Evolutionary conservation across 202 grass and related monocot genomes (phyloP), one percentile per base, ranked within the genome.

Genomic region (Carex arenaria): DNA sequence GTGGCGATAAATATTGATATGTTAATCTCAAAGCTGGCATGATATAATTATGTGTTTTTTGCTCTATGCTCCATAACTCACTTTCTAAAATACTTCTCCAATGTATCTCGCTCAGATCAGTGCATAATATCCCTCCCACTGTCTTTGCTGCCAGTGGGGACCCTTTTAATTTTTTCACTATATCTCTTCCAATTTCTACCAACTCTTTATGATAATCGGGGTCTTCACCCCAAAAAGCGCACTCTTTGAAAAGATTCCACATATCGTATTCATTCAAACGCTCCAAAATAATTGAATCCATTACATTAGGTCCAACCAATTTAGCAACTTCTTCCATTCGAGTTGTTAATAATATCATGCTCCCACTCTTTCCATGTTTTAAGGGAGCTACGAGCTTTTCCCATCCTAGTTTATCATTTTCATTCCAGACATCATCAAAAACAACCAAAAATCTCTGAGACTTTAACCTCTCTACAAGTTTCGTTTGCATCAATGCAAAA

Each of bases 141-240:
- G 76, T 87, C 45, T 87, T 90, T 9, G 61, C 68, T 3, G 89
- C 85, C 22, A 90, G 78, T 63, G 89, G 85, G 2, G 51, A 77
- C 28, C 85, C 85, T 22, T 67, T 64, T 66, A 87, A 51, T 51
- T 70, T 87, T 8, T 30, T 26, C 6, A 55, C 77, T 64, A 87
- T 85, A 18, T 63, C 80, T 70, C 54, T 87, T 3, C 75, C 85
- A 62, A 90, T 82, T 20, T 19, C 30, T 18, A 59, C 28, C 23
- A 90, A 11, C 72, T 78, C 59, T 12, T 45, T 45, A 61, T 84
- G 20, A 2, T 1, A 20, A 28, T 30, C 0, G 0, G 18, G 43
- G 15, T 64, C 14, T 20, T 66, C 26, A 15, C 4, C 1, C 26
- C 57, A 43, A 45, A 87, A 87, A 36, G 67, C 52, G 1, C 34